Base-by-base conservation (phyloP, 2,329 filamentous ascomycete species). In the Eutypa lata region DNA sequence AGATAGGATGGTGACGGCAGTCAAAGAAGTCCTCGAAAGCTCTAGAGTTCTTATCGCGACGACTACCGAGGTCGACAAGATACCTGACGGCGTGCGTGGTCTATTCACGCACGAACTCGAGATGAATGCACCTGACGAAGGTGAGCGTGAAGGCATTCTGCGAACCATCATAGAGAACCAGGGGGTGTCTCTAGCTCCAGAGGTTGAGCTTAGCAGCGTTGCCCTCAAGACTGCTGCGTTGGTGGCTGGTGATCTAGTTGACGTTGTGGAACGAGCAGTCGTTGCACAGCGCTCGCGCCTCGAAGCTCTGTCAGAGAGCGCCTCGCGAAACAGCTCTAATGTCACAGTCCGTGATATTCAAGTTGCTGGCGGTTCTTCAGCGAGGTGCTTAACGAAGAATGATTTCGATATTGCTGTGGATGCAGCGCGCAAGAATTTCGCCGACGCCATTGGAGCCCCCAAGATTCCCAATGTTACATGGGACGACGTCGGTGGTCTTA, bases 401-500 rank as follows among this genome's bases (percentile, higher is more conserved):
- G 94, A 99, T 70, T 93, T 97, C 59, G 91, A 96, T 51, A 75
- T 87, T n/a, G 94, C 94, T 0, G 93, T 99, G 3, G 93, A 97
- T 54, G 91, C 92, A 6, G 94, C 94, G 1, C 86, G 94, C 51
- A 97, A 97, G 79, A 97, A 97, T 72, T 99, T 99, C 68, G 93
- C 94, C 6, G 94, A 97, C 69, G 88, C 93, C 0, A 99, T 99
- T 58, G 94, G 94, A 22, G 94, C 94, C 5, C 94, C 94, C 2
- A 97, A 97, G 79, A 97, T 97, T 57, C 94, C 93, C 7, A 97
- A 96, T 57, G 94, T 99, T 7, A 88, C 88, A 21, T 99, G 93
- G 93, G 88, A 93, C 61, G 93, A 99, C 68, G 93, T 99, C 19
- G 93, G 93, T 70, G 93, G 94, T 48, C 79, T 97, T 31, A 86